phyloP scores from a whole-genome alignment of 306 rosid species.

The Gastrolobium bilobum region DNA sequence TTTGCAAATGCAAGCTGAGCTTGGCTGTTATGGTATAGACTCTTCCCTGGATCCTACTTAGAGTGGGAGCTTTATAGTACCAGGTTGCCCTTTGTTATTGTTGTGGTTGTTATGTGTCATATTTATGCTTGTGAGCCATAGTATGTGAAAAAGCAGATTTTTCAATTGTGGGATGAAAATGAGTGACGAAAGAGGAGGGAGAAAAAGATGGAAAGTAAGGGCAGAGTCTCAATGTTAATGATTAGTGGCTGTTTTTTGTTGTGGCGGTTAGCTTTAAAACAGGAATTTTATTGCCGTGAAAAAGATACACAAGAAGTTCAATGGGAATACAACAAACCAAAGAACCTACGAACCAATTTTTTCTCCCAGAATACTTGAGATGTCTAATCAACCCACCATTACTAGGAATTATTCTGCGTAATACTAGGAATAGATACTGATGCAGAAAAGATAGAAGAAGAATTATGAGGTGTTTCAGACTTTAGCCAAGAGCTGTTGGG shows the following conservation, averaged over 20 bases:
- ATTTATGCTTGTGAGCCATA: too few species aligned
- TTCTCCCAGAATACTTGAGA: not conserved
- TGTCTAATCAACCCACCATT: not conserved
- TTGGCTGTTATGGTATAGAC: too few species aligned
- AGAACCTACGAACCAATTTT: not conserved
- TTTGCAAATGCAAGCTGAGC: too few species aligned
- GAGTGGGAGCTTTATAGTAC: too few species aligned
- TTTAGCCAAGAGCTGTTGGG: too few species aligned
- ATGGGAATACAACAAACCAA: not conserved
- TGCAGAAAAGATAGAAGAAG: too few species aligned
- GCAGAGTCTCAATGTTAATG: too few species aligned
- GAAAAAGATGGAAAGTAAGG: not conserved
- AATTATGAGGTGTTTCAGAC: too few species aligned
- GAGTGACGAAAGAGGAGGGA: constrained; percentile 21
- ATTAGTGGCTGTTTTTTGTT: not conserved
- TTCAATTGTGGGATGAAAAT: not conserved
- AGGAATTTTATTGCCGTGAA: not conserved
- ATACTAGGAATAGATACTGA: too few species aligned
- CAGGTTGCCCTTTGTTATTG: too few species aligned
- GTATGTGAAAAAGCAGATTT: not conserved
- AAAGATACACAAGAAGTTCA: not conserved
- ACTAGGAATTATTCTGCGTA: constrained; percentile 14
- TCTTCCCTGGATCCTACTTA: too few species aligned
- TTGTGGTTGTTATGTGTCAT: too few species aligned
- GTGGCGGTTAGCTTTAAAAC: not conserved